Base-by-base conservation (phyloP, 352 stramenopile species). In the Phytophthora sp. region DNA sequence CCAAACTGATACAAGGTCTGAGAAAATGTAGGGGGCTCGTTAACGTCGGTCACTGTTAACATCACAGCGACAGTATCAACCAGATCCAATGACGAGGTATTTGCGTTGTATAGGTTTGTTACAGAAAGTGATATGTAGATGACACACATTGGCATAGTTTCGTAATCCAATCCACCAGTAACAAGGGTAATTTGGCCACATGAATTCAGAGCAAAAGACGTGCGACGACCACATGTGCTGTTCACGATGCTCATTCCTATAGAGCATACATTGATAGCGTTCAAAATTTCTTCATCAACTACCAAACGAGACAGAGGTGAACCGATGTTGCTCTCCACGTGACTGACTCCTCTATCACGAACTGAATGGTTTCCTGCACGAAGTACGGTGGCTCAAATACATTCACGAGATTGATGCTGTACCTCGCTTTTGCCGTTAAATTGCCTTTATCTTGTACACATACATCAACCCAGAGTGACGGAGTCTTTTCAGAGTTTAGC, bases 331-430 rank as follows among this genome's bases (percentile, higher is more conserved):
- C 27, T 58, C 6, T 9, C 51, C 57, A 46, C 44, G 8, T 31
- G 45, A 74, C 29, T 4, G 80, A 68, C 54, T 89, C 80, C 1
- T 50, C 38, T 9, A 79, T 53, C 3, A 33, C 26, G 23, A 86
- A 71, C 6, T 58, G 50, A n/a, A 84, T 33, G 1, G 56, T 21
- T 7, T 71, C 47, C 7, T 65, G 52, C 0, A 52, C 71, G 33
- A 89, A 86, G 3, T 65, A 78, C 12, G 78, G 71, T 0, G 78
- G 69, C 39, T 89, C 80, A 20, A 76, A 80, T n/a, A 89, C 78
- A 36, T 89, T 86, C 1, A 64, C 9, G 18, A 89, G 58, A 20
- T 53, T 57, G 1, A 86, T 31, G 2, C 13, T 46, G 11, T 85
- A 55, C 33, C 79, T 66, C 0, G 58, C 39, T 23, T 50, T 63